Evolutionary conservation across 2,329 filamentous ascomycete species (phyloP).

Genomic region (Coniosporium tulheliwenetii): DNA sequence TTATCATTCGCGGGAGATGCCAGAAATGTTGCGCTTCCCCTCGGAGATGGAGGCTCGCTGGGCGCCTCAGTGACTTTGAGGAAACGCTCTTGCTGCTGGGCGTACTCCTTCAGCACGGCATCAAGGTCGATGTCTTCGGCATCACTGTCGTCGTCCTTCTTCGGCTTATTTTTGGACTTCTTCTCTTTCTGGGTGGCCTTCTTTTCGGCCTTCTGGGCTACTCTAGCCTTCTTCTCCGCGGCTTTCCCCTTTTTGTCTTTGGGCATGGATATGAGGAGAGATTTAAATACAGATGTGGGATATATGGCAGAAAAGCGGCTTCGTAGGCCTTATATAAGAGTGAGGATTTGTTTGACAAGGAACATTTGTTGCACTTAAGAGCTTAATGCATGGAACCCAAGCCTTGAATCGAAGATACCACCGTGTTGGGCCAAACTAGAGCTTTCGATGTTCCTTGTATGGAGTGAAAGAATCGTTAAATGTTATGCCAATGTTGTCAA

Average conservation of each 20-base stretch:
- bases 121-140: slow-evolving; percentile 88
- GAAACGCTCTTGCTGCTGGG: slow-evolving; percentile 80
- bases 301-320: no score
- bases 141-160: slow-evolving; percentile 65
- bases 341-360: no score
- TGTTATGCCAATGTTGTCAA: no score
- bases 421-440: no score
- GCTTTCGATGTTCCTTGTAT: no score
- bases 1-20: slow-evolving; percentile 76
- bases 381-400: no score
- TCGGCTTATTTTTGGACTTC: slow-evolving; percentile 55
- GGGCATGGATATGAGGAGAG: slow-evolving; percentile 19
- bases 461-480: no score
- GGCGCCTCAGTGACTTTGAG: slow-evolving; percentile 79
- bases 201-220: slow-evolving; percentile 64
- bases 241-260: slow-evolving; percentile 33
- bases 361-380: no score
- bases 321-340: no score
- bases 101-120: slow-evolving; percentile 82
- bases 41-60: slow-evolving; percentile 56
- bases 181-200: slow-evolving; percentile 65
- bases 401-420: no score
- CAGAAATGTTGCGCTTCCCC: slow-evolving; percentile 67
- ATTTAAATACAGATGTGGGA: no score
- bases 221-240: slow-evolving; percentile 37